Evolutionary conservation across 495 filamentous ascomycete species (phyloP), one percentile per base, ranked within the genome.

Genomic region (Corynascus novoguineensis): DNA sequence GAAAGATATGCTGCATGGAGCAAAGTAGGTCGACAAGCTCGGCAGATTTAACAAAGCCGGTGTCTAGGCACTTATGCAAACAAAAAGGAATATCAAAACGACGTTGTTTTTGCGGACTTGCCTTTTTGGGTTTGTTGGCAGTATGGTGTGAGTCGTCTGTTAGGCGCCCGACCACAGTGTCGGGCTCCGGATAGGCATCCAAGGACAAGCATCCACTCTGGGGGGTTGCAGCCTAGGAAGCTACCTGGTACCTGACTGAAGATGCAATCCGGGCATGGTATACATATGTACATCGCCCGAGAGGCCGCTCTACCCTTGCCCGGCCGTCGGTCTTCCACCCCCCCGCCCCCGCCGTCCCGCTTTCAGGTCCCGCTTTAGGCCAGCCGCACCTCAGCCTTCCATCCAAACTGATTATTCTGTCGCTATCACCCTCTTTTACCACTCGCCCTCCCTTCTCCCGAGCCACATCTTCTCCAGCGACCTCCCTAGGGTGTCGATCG

Each of bases 331-430:
- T n/a, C n/a, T n/a, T n/a, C n/a, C n/a, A n/a, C n/a, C n/a, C n/a
- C n/a, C n/a, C 5, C 10, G 35, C 35, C 12, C 5, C 35, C 17
- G 9, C 35, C 14, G 24, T 17, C 37, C 37, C 4, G 37, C 5
- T 14, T 10, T 11, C 34, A 41, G 45, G 50, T 27, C 24, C 50
- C 34, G 50, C 49, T 24, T 37, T 3, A 22, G 21, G 12, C 12
- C 31, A 8, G n/a, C 4, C 12, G 37, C 37, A 17, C 49, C 49
- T 27, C 34, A 51, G 49, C 50, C 35, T 52, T 51, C n/a, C 47
- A 51, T 37, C 49, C 37, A 51, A 7, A 10, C 7, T 14, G n/a
- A n/a, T n/a, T n/a, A n/a, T n/a, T n/a, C n/a, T n/a, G n/a, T n/a
- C n/a, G n/a, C 49, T 34, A 35, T 40, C 49, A 40, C 11, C 21